Evolutionary conservation across 2,329 filamentous ascomycete species (phyloP).

Genomic region (Botrytis tulipae): DNA sequence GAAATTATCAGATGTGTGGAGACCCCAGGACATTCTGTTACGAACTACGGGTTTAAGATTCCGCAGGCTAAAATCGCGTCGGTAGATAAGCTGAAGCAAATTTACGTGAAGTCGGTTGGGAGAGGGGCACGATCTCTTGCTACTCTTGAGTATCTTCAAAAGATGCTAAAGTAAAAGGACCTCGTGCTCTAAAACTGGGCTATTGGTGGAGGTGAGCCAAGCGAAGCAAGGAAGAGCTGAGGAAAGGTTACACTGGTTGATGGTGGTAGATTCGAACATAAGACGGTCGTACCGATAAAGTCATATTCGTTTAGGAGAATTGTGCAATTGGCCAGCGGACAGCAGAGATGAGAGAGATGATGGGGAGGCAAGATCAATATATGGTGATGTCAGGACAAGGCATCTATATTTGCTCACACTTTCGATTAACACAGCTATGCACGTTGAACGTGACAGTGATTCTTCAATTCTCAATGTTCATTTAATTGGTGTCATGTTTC

Average conservation of each 20-base stretch:
- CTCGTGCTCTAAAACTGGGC: too few relatives aligned
- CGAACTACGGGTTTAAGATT: not conserved
- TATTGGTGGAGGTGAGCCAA: too few relatives aligned
- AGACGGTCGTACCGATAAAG: not conserved
- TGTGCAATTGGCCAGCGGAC: not conserved
- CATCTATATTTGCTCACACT: not conserved
- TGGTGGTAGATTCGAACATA: too few relatives aligned
- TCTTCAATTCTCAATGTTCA: not conserved
- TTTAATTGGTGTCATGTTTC: too few relatives aligned
- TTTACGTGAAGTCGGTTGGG: not conserved
- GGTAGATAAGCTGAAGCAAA: not conserved
- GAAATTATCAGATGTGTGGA: not conserved
- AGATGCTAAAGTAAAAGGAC: too few relatives aligned
- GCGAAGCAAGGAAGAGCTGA: not conserved
- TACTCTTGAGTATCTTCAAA: not conserved
- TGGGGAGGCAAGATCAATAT: not conserved
- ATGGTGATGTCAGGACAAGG: not conserved
- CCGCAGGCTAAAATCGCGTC: not conserved
- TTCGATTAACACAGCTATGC: not conserved
- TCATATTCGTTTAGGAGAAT: too few relatives aligned
- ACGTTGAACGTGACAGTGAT: too few relatives aligned
- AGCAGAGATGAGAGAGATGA: not conserved
- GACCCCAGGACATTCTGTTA: not conserved
- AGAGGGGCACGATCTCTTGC: not conserved
- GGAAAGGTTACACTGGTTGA: not conserved